Percentiles rank a stretch among this genome's conserved stretches.
Conservation (phyloP, 768 basidiomycete species). For the Lepiota subincarnata region DNA sequence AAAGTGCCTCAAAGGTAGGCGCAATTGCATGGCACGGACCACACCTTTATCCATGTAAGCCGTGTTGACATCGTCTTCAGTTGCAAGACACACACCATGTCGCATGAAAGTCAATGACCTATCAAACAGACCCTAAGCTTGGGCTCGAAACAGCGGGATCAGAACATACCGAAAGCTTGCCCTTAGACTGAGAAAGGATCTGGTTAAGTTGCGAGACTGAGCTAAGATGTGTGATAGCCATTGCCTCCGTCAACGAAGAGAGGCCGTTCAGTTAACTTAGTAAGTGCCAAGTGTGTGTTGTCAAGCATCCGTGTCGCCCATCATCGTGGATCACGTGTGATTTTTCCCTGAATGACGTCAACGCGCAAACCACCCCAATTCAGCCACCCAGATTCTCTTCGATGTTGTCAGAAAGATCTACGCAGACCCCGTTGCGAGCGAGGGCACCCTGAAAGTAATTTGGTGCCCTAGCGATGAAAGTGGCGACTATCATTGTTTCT, state of each 20-base stretch:
- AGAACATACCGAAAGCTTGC: slow-evolving; percentile 57
- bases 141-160: not conserved
- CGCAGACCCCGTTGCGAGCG: no score
- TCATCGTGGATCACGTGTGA: no score
- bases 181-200: slow-evolving; percentile 52
- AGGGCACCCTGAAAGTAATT: no score
- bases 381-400: no score
- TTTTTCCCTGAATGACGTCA: no score
- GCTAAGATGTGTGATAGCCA: slow-evolving; percentile 53
- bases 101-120: slow-evolving; percentile 89
- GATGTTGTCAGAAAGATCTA: no score
- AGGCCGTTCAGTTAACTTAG: no score
- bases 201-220: slow-evolving; percentile 61
- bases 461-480: no score
- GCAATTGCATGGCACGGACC: slow-evolving; percentile 84
- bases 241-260: not conserved
- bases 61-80: not conserved
- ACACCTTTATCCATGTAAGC: slow-evolving; percentile 53
- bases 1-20: slow-evolving; percentile 65
- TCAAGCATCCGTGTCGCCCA: not conserved
- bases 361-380: no score
- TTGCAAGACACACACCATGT: slow-evolving; percentile 51
- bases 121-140: slow-evolving; percentile 4
- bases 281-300: not conserved
- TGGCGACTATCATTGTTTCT: no score